Evolutionary conservation across 2,329 filamentous ascomycete species (phyloP).

Genomic region (Massarina eburnea): DNA sequence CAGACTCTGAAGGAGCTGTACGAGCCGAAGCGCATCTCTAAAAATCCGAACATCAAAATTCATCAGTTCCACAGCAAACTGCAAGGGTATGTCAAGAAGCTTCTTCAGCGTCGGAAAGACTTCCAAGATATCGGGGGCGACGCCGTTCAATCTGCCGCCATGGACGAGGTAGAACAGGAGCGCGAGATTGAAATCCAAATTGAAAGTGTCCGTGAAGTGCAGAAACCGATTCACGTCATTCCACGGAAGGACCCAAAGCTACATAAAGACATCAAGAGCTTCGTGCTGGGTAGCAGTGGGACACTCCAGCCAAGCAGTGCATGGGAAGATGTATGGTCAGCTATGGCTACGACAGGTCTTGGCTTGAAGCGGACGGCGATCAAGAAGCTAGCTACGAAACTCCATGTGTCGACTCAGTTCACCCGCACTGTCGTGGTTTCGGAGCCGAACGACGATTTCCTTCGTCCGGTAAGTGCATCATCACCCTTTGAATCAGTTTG

Average conservation of each 20-base stretch:
- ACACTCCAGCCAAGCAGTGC: constrained; percentile 42
- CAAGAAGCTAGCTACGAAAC: constrained; percentile 36
- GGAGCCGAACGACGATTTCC: constrained; percentile 47
- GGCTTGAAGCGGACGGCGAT: constrained; percentile 45
- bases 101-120: constrained; percentile 37
- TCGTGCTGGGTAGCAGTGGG: constrained; percentile 51
- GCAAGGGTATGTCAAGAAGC: constrained; percentile 25
- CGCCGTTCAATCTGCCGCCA: constrained; percentile 50
- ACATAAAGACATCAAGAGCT: constrained; percentile 50
- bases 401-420: constrained; percentile 51
- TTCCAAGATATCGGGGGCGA: constrained; percentile 48
- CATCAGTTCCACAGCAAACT: constrained; percentile 14
- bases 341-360: too few species aligned
- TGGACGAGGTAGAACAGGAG: constrained; percentile 62
- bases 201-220: constrained; percentile 58
- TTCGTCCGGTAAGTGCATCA: constrained; percentile 55
- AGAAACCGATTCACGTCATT: constrained; percentile 48
- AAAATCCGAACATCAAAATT: constrained; percentile 1
- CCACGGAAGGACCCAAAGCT: constrained; percentile 51
- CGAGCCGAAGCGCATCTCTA: constrained; percentile 31
- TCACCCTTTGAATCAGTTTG: too few species aligned
- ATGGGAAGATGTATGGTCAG: too few species aligned
- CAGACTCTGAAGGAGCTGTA: constrained; percentile 63
- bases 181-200: constrained; percentile 62
- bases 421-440: constrained; percentile 46